Conservation (phyloP, 192 early-diverging fungal species). For the Haplosporangium gracile region DNA sequence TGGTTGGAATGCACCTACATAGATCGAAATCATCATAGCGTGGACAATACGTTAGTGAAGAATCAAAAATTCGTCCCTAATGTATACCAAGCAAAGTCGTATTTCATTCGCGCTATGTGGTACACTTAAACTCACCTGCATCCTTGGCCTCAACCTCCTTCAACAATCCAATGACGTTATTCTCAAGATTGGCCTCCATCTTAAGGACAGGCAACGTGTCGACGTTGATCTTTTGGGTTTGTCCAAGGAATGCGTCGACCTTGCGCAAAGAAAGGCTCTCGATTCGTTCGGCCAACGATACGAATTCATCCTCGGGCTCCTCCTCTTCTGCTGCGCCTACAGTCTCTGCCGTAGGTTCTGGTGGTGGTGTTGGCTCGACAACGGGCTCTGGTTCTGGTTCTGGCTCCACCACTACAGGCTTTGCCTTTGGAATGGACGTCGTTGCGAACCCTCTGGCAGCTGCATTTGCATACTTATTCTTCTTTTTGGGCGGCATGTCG, state of each 20-base stretch:
- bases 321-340: conserved; percentile 5
- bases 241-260: conserved; percentile 55
- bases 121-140: conserved; percentile 13
- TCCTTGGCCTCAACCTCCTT: conserved; percentile 52
- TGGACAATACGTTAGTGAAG: neutral
- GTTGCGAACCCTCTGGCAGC: conserved; percentile 53
- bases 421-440: conserved; percentile 51
- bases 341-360: neutral
- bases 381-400: conserved; percentile 40
- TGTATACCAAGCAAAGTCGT: neutral
- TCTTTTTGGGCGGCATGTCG: conserved; percentile 51
- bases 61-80: neutral
- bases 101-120: neutral
- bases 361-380: conserved; percentile 2
- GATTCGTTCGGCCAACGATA: conserved; percentile 48
- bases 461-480: conserved; percentile 57
- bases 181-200: conserved; percentile 55
- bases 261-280: conserved; percentile 37
- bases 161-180: conserved; percentile 46
- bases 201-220: conserved; percentile 50
- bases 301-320: conserved; percentile 46
- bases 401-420: conserved; percentile 22
- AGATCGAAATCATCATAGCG: neutral
- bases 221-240: conserved; percentile 47
- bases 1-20: conserved; percentile 33